Base-by-base conservation (phyloP, 73 alveolate species). In the Paramecium primaurelia region DNA sequence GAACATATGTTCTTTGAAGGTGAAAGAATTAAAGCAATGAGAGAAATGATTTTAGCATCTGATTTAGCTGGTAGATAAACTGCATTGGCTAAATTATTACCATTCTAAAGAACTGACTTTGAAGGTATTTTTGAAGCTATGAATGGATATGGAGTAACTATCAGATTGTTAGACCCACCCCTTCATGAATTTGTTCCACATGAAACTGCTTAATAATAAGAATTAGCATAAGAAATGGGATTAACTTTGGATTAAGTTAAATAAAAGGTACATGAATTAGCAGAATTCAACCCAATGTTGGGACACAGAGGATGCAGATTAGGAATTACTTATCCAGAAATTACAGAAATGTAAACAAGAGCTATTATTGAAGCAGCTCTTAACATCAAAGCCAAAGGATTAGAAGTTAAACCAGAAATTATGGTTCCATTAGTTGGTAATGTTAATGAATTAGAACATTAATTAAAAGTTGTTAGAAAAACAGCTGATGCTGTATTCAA, bases 231-330 rank as follows among this genome's bases (percentile, higher is more conserved):
- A 87, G 95, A 92, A 14, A 92, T 94, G 22, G 95, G 95, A 34
- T 83, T 92, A 18, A 49, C 94, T 14, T 91, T 87, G 92, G 96
- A 93, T 20, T 71, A 80, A 25, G 95, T 95, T 12, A 68, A 87
- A 77, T 77, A 92, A 71, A 88, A 94, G 38, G 92, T 87, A 40
- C 88, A 59, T 44, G 93, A 88, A 86, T 89, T 95, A 77, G 83
- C 58, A n/a, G 98, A 95, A 83, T 80, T 86, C 75, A 93, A 95
- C 73, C 98, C 98, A 58, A 95, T 95, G 97, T 69, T 95, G 69
- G 98, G 98, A 34, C 95, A 95, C 77, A 93, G 98, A 30, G 98
- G 98, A 25, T 95, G 98, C 92, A 93, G 98, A 86, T 86, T 95
- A 88, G 97, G 96, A 68, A 95, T 95, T 44, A 86, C 97, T 25